Evolutionary conservation across 352 stramenopile genomes (phyloP).

Genomic region (Saprolegnia parasitica): DNA sequence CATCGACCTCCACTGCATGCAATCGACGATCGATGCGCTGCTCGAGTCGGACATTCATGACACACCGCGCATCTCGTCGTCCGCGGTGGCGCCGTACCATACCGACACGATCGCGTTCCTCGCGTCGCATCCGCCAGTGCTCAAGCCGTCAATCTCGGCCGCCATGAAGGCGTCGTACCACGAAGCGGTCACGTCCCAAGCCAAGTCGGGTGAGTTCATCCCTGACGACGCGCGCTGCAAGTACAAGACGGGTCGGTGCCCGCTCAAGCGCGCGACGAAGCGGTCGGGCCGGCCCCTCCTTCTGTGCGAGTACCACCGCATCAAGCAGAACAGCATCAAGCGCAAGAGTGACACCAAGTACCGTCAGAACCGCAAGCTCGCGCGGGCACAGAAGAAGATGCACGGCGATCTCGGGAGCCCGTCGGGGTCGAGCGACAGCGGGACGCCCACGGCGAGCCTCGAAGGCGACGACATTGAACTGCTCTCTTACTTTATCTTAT

Average conservation of each 20-base stretch:
- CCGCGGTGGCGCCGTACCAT: not conserved
- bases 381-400: constrained; percentile 15
- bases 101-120: constrained; percentile 6
- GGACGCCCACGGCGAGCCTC: not conserved
- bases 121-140: not conserved
- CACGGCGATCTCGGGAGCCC: not conserved
- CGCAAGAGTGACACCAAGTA: constrained; percentile 28
- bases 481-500: constrained; percentile 27
- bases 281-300: constrained; percentile 19
- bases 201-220: not conserved
- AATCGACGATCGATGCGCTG: not conserved
- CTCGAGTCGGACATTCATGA: constrained; percentile 15
- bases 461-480: constrained; percentile 22
- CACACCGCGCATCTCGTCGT: constrained; percentile 2
- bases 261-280: constrained; percentile 20
- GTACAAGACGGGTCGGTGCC: constrained; percentile 29
- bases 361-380: constrained; percentile 13
- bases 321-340: constrained; percentile 30
- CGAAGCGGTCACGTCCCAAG: constrained; percentile 11
- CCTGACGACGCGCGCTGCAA: constrained; percentile 12
- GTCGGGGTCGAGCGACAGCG: not conserved
- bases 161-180: constrained; percentile 21
- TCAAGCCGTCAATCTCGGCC: constrained; percentile 9
- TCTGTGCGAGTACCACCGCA: constrained; percentile 26
- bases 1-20: not conserved